phyloP scores from a whole-genome alignment of 192 early-diverging fungal species.

The Coemansia sp. region DNA sequence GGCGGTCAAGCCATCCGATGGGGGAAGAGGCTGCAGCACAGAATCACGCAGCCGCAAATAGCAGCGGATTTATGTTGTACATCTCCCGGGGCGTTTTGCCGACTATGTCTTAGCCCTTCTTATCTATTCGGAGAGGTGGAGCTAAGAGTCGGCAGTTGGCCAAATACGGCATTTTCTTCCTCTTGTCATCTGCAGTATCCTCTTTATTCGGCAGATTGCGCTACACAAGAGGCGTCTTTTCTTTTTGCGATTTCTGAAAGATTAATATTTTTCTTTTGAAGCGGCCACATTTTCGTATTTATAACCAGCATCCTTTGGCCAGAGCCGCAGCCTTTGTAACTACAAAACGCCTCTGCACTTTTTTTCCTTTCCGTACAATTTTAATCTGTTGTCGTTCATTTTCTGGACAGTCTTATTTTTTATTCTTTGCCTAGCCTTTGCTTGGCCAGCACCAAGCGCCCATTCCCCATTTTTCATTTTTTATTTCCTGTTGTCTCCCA shows the following conservation, averaged over 20 bases:
- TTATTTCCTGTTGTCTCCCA: not conserved
- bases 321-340: slow-evolving; percentile 7
- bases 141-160: not conserved
- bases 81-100: not conserved
- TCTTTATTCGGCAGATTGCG: not conserved
- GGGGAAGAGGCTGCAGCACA: slow-evolving; percentile 10
- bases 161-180: not conserved
- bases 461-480: not conserved
- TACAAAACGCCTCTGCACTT: slow-evolving; percentile 10
- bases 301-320: slow-evolving; percentile 4
- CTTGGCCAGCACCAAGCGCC: not conserved
- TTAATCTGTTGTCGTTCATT: not conserved
- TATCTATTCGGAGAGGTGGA: not conserved
- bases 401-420: not conserved
- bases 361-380: slow-evolving; percentile 4
- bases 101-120: not conserved
- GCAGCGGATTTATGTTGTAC: not conserved
- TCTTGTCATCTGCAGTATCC: not conserved
- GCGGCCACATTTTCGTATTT: slow-evolving; percentile 1
- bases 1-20: slow-evolving; percentile 5
- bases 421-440: not conserved
- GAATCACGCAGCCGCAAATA: slow-evolving; percentile 9
- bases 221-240: not conserved
- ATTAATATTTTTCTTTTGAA: not conserved
- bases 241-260: slow-evolving; percentile 5